Percentiles rank a stretch among this genome's conserved stretches.
Evolutionary conservation across 192 early-diverging fungal genomes (phyloP).

Genomic region (Coemansia sp.): DNA sequence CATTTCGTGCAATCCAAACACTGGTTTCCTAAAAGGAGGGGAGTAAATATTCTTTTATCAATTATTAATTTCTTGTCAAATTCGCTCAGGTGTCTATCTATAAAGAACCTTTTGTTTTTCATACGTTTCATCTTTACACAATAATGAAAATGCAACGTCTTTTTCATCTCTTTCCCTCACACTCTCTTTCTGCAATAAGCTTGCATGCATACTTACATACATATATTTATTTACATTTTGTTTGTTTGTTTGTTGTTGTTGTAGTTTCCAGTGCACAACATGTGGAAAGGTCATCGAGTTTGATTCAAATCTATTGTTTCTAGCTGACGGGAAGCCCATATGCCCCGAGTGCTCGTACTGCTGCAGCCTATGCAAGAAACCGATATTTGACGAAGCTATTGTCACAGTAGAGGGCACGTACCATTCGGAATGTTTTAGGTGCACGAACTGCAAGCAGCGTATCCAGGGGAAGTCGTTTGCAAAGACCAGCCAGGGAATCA

Average conservation of each 20-base stretch:
- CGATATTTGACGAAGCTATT: conserved; percentile 81
- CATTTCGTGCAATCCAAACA: neutral
- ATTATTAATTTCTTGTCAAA: too few relatives aligned
- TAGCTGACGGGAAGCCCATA: conserved; percentile 80
- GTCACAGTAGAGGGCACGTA: conserved; percentile 81
- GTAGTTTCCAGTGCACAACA: conserved; percentile 75
- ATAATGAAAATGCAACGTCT: too few relatives aligned
- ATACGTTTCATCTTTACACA: neutral
- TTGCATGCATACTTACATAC: too few relatives aligned
- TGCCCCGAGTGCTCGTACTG: conserved; percentile 80
- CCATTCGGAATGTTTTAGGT: conserved; percentile 79
- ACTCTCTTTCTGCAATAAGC: too few relatives aligned
- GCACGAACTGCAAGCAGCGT: conserved; percentile 67
- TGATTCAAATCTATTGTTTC: conserved; percentile 72
- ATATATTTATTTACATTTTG: too few relatives aligned
- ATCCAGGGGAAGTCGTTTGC: conserved; percentile 80
- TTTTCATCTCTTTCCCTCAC: too few relatives aligned
- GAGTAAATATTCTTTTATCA: too few relatives aligned
- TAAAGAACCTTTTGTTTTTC: neutral
- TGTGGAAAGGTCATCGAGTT: conserved; percentile 71
- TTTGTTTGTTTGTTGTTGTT: neutral
- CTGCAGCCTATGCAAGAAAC: conserved; percentile 70
- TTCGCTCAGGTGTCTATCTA: too few relatives aligned
- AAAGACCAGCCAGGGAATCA: conserved; percentile 74
- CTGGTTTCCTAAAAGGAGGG: too few relatives aligned